Percentiles rank a stretch among this genome's conserved stretches.
phyloP scores from a whole-genome alignment of 306 rosid species.

The Senna tora region DNA sequence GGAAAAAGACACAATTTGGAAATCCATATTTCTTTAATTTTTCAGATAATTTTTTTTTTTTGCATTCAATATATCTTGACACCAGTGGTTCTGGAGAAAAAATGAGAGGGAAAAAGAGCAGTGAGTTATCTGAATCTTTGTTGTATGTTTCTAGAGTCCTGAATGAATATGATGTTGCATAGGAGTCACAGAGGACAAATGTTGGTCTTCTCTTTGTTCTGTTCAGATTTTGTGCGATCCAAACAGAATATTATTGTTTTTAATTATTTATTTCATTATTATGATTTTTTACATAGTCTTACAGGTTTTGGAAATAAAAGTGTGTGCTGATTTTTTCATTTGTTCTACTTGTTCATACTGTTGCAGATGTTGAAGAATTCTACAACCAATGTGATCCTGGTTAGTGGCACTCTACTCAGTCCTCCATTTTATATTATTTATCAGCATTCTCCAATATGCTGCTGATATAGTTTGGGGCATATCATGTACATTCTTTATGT shows the following conservation, averaged over 20 bases:
- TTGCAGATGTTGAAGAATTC: constrained; percentile 89
- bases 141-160: background rate
- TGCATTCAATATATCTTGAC: background rate
- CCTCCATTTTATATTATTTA: background rate
- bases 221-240: background rate
- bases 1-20: background rate
- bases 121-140: background rate
- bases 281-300: background rate
- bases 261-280: background rate
- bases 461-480: background rate
- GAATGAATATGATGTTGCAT: background rate
- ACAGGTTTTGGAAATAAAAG: background rate
- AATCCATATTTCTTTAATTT: constrained; percentile 1
- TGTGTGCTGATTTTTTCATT: constrained; percentile 36
- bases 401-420: constrained; percentile 34
- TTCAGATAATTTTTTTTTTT: constrained; percentile 5
- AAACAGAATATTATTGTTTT: background rate
- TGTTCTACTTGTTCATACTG: constrained; percentile 37
- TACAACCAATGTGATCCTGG: constrained; percentile 90
- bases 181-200: background rate
- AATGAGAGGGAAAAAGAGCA: background rate
- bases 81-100: background rate
- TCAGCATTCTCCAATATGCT: background rate
- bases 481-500: background rate
- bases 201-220: background rate